Conservation (phyloP, 805 yeast species). For the Candida railenensis region DNA sequence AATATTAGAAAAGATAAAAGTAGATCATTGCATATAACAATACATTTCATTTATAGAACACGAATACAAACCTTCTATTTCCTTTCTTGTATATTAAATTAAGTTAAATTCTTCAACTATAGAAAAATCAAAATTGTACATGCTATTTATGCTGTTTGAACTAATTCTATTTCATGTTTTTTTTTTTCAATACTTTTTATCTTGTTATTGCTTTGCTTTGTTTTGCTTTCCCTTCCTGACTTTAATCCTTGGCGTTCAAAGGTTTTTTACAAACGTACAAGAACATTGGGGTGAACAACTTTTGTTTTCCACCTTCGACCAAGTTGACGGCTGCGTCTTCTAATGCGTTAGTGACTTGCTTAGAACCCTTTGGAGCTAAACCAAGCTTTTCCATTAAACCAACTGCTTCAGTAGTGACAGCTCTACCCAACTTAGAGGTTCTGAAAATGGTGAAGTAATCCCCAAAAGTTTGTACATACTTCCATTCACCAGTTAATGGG, state of each 20-base stretch:
- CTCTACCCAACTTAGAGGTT: constrained; percentile 85
- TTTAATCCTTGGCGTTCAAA: constrained; percentile 13
- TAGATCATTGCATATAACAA: neutral
- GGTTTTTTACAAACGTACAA: constrained; percentile 89
- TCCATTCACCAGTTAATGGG: constrained; percentile 94
- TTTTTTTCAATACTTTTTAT: neutral
- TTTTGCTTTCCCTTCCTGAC: neutral
- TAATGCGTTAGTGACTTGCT: constrained; percentile 85
- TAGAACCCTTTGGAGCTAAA: constrained; percentile 87
- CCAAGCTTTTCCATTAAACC: constrained; percentile 82
- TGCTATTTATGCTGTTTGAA: neutral
- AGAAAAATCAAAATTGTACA: neutral
- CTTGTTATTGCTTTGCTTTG: neutral
- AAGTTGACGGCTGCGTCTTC: constrained; percentile 97
- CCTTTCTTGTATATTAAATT: no score
- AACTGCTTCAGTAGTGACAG: constrained; percentile 75
- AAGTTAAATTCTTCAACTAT: neutral
- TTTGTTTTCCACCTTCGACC: constrained; percentile 88
- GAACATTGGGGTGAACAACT: constrained; percentile 97
- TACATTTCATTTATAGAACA: no score
- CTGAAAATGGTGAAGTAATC: constrained; percentile 85
- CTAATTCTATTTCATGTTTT: neutral
- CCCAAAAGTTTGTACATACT: constrained; percentile 71
- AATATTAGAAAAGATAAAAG: no score
- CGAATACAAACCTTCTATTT: no score